phyloP scores from a whole-genome alignment of 495 filamentous ascomycete genomes.

The Polyplosphaeria fusca region DNA sequence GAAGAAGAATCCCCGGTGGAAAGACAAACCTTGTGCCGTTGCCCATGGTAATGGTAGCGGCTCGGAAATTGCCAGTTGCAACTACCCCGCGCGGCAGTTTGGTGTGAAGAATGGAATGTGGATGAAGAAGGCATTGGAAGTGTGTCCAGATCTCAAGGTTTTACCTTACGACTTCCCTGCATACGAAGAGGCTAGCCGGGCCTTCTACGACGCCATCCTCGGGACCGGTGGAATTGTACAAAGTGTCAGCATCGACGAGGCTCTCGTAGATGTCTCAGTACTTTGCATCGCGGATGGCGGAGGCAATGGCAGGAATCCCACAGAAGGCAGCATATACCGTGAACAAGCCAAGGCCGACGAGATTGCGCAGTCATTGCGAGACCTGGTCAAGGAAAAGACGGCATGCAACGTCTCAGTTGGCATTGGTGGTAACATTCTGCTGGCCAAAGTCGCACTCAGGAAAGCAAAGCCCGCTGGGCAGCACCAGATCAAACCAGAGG shows the following conservation, averaged over 20 bases:
- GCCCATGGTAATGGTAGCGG: constrained; percentile 81
- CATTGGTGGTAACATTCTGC: constrained; percentile 84
- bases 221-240: constrained; percentile 77
- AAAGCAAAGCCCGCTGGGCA: constrained; percentile 96
- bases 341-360: constrained; percentile 80
- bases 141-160: constrained; percentile 81
- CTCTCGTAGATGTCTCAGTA: constrained; percentile 71
- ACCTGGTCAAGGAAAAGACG: constrained; percentile 66
- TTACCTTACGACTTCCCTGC: constrained; percentile 90
- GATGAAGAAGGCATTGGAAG: constrained; percentile 84
- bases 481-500: constrained; percentile 77
- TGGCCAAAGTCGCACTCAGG: constrained; percentile 84
- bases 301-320: constrained; percentile 62
- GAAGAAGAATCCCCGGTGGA: constrained; percentile 68
- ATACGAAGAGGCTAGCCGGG: constrained; percentile 86
- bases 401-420: constrained; percentile 90
- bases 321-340: constrained; percentile 70
- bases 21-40: constrained; percentile 81
- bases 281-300: constrained; percentile 64
- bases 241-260: constrained; percentile 96
- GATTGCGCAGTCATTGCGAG: constrained; percentile 65
- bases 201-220: constrained; percentile 84
- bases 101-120: constrained; percentile 98
- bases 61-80: constrained; percentile 95
- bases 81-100: constrained; percentile 80